phyloP scores from a whole-genome alignment of 2,329 filamentous ascomycete genomes.

The Fusarium sp. region DNA sequence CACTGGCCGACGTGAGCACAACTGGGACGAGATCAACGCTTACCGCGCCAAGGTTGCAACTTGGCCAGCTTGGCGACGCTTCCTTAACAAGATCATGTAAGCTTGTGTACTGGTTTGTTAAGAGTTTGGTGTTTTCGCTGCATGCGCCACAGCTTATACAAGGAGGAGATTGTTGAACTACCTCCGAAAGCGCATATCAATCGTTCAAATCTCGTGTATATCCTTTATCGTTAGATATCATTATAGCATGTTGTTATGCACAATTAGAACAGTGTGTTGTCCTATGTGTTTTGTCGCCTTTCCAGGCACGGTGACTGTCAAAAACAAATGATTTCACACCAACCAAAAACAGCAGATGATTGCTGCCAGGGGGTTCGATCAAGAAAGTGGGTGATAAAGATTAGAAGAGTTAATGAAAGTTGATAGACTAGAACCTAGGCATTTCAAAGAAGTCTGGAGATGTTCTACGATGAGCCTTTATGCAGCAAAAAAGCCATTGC shows the following conservation, averaged over 20 bases:
- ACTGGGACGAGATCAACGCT: conserved; percentile 75
- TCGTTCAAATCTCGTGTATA: conserved; percentile 35
- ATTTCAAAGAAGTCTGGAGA: neutral
- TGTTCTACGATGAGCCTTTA: conserved; percentile 9
- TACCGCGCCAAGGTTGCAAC: conserved; percentile 65
- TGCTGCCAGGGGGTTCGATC: neutral
- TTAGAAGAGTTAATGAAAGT: neutral
- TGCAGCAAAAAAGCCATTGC: neutral
- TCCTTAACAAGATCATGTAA: conserved; percentile 58
- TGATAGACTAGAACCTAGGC: neutral
- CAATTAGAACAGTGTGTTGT: neutral
- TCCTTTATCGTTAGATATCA: conserved; percentile 48
- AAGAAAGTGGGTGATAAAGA: neutral
- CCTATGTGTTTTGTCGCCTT: neutral
- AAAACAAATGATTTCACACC: too few species aligned
- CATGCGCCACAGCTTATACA: neutral
- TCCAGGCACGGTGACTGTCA: neutral
- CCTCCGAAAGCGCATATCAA: neutral
- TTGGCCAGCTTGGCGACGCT: conserved; percentile 67
- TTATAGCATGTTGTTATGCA: conserved; percentile 15
- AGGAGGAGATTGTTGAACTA: neutral
- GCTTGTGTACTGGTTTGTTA: conserved; percentile 1
- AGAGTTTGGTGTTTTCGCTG: neutral
- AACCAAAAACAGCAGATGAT: neutral
- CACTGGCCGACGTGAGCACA: conserved; percentile 74